Evolutionary conservation across 2,329 filamentous ascomycete genomes (phyloP).

Genomic region (Clonostachys byssicola): DNA sequence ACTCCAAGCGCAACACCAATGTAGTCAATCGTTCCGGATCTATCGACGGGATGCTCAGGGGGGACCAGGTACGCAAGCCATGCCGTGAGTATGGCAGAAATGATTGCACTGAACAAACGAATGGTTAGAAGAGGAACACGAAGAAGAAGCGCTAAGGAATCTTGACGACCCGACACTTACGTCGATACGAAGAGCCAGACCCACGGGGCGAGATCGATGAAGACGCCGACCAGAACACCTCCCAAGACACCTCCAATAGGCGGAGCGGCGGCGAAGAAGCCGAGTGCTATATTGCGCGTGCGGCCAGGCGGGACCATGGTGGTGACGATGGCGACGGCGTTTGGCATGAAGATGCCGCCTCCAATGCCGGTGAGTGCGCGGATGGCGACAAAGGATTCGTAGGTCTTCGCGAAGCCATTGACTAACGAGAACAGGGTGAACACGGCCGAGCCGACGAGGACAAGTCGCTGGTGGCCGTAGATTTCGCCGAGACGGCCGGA

Average conservation of each 20-base stretch:
- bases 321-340: conserved; percentile 43
- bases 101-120: not conserved
- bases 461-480: conserved; percentile 44
- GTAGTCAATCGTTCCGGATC: conserved; percentile 19
- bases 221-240: conserved; percentile 29
- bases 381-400: conserved; percentile 33
- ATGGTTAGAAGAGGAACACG: not conserved
- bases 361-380: conserved; percentile 42
- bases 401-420: conserved; percentile 35
- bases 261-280: conserved; percentile 39
- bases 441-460: conserved; percentile 35
- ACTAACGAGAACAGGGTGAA: conserved; percentile 36
- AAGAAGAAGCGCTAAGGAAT: not conserved
- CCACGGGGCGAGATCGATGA: conserved; percentile 9
- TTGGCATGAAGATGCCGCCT: conserved; percentile 47
- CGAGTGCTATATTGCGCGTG: conserved; percentile 36
- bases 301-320: conserved; percentile 40
- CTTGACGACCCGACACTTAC: not conserved
- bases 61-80: conserved; percentile 5
- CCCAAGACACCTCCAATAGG: conserved; percentile 39
- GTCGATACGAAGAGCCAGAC: not conserved
- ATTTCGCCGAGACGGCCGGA: conserved; percentile 47
- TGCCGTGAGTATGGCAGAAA: conserved; percentile 1
- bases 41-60: conserved; percentile 12
- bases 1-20: conserved; percentile 31